A percentile compares a stretch with the other conserved stretches of the same genome.
Conservation (phyloP, 352 stramenopile genomes). For the Globisporangium heterothallicum region DNA sequence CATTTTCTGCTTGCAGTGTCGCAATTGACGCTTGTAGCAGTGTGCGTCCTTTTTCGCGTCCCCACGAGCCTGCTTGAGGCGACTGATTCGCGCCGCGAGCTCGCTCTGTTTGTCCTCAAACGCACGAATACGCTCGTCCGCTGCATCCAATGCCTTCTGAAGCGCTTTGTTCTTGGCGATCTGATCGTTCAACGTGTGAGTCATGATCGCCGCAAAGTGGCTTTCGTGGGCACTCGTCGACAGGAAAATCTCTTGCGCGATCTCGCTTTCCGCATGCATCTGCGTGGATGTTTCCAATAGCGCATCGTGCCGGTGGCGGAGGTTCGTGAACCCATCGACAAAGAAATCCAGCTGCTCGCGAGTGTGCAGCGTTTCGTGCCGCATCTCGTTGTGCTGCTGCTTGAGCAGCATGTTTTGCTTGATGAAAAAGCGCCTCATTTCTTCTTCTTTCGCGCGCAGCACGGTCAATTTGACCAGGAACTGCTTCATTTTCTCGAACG, state of each 20-base stretch:
- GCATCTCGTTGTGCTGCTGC: constrained; percentile 51
- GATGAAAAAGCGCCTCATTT: constrained; percentile 45
- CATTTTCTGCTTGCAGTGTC: constrained; percentile 37
- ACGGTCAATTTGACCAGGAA: constrained; percentile 61
- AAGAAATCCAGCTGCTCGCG: constrained; percentile 72
- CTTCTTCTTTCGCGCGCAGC: constrained; percentile 56
- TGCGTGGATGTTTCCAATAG: constrained; percentile 45
- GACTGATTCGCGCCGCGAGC: constrained; percentile 30
- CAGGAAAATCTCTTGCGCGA: constrained; percentile 45
- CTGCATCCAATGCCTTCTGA: constrained; percentile 15
- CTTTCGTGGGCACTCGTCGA: constrained; percentile 55
- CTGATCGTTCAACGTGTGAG: constrained; percentile 37
- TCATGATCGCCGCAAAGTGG: constrained; percentile 46
- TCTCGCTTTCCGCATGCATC: constrained; percentile 61
- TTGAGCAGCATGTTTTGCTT: constrained; percentile 41
- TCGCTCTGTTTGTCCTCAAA: constrained; percentile 33
- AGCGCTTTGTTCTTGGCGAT: constrained; percentile 33
- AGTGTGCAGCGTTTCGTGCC: constrained; percentile 54
- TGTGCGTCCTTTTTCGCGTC: constrained; percentile 52
- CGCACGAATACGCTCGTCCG: constrained; percentile 19
- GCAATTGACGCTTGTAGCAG: constrained; percentile 55
- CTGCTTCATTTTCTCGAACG: constrained; percentile 74
- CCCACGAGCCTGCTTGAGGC: constrained; percentile 43
- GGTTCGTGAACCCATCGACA: constrained; percentile 64
- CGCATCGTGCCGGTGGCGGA: constrained; percentile 57